Base-by-base conservation (phyloP, 2,329 filamentous ascomycete species). In the Microcyclospora tardicrescens region DNA sequence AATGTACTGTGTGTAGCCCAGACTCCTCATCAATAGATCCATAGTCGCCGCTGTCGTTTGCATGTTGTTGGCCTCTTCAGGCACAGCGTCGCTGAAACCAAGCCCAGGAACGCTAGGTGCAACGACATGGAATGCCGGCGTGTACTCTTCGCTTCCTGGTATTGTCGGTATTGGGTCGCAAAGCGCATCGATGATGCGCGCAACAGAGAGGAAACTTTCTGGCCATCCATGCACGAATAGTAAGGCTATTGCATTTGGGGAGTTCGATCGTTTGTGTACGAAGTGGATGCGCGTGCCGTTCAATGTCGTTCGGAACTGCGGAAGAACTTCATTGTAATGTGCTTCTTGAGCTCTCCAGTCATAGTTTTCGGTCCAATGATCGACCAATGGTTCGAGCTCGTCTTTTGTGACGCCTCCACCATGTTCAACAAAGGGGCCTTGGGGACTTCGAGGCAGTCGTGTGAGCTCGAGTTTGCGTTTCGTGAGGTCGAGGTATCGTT, bases 401-500 rank as follows among this genome's bases (percentile, higher is more conserved):
- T 66, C 59, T 53, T 81, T 81, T 2, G 75, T 72, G 43, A 75
- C 69, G 1, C 63, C 63, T 24, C 19, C 19, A 24, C 19, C 8
- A 24, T 24, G 19, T 24, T 24, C 19, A 24, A 8, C 19, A 14
- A 59, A 53, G 60, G 71, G 73, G 34, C 35, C 37, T 27, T 42
- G 59, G 2, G 67, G 52, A 48, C 80, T 75, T 49, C 75, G 72
- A 31, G 79, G 79, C 24, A 82, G 59, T 41, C 79, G 66, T 15
- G 76, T 77, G 34, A 81, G 65, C 51, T 81, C 74, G 9, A 83
- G 65, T 56, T 83, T 84, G 55, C 75, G 71, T 52, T 64, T 70
- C 5, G 79, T 83, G 43, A 82, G 65, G 34, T 80, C 71, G 1
- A 83, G 66, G 55, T 82, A 82, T 50, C 72, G 75, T 39, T 69